Evolutionary conservation across 352 stramenopile species (phyloP), one percentile per base, ranked within the genome.

Genomic region (Halophytophthora polymorphica): DNA sequence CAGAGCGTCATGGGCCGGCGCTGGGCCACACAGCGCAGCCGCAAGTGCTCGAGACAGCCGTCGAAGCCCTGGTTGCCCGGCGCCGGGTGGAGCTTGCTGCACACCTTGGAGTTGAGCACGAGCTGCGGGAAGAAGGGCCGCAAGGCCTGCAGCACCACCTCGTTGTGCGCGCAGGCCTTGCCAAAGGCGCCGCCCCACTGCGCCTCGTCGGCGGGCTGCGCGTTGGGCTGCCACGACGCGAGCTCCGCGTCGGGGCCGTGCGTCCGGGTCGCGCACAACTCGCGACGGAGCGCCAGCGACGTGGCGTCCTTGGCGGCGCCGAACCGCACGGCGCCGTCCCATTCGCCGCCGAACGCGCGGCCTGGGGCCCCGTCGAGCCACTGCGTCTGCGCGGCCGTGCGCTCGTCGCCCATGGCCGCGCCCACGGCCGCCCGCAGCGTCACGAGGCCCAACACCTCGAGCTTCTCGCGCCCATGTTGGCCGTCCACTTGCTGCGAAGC

Each of bases 151-250:
- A 96, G 76, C 23, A 93, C 85, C 13, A 96, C 83, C 66, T 96
- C 88, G 66, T 96, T 96, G 66, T 96, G 88, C 12, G 77, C 84
- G 47, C 88, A 96, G 6, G 69, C 70, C 45, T 96, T 96, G 42
- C 88, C 88, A 43, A 76, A 96, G 22, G 50, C 65, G 21, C 88
- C 88, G 37, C 88, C 88, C 88, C 88, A 96, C 41, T 74, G 69
- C 31, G 73, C 79, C 22, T 58, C 28, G 52, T 95, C 88, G 6
- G 66, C 58, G 13, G 84, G 80, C 34, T 88, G 62, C 34, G 77
- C 71, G 56, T 96, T 95, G 1, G 87, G 84, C 13, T 51, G 46
- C 86, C 86, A 96, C 35, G 73, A 53, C 23, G 86, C 56, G 28
- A 66, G 59, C 2, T 23, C 55, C 3, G 38, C 29, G n/a, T 61